Base-by-base conservation (phyloP, 192 early-diverging fungal species). In the Chytriomyces sp. region DNA sequence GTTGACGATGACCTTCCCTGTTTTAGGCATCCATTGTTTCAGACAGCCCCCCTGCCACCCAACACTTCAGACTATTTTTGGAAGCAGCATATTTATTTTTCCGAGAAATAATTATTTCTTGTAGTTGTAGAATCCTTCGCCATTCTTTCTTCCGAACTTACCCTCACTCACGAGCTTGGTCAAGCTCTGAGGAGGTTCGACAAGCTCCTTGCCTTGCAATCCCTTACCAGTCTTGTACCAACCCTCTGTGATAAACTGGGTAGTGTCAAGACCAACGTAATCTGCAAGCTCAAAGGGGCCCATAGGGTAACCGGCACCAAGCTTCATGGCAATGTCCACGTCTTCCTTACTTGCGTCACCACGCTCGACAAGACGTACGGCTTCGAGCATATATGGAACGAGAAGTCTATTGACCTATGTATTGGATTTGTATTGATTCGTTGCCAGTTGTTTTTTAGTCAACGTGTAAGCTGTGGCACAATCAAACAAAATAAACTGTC, bases 381-480 rank as follows among this genome's bases (percentile, higher is more conserved):
- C 85, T 82, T 98, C 96, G 88, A 96, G 89, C 89, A 95, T 90
- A 78, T 96, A 98, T 1, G 96, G 96, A 10, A 98, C 93, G 68
- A 98, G 79, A 57, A 98, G 89, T 32, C 96, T 89, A 84, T 98
- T 98, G 65, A 98, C 96, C 62, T 64, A 22, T 64, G 39, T 19
- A 33, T n/a, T 40, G 10, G 60, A n/a, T 63, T 6, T 14, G 14
- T 44, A 25, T 39, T 84, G 86, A 69, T 58, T 31, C 62, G 32
- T 28, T n/a, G 65, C 7, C 36, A 62, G 38, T 55, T 66, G 17
- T 39, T 69, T 39, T 54, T 26, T 34, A 44, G 70, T 1, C 12
- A 49, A 7, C 41, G 41, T 19, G 41, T 44, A 7, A 58, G 22
- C 22, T 6, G 22, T 40, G 44, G 17, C 32, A n/a, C 54, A 26